Evolutionary conservation across 1,139 yeast species (phyloP).

Genomic region (Nakaseomyces kungkrabaensis): DNA sequence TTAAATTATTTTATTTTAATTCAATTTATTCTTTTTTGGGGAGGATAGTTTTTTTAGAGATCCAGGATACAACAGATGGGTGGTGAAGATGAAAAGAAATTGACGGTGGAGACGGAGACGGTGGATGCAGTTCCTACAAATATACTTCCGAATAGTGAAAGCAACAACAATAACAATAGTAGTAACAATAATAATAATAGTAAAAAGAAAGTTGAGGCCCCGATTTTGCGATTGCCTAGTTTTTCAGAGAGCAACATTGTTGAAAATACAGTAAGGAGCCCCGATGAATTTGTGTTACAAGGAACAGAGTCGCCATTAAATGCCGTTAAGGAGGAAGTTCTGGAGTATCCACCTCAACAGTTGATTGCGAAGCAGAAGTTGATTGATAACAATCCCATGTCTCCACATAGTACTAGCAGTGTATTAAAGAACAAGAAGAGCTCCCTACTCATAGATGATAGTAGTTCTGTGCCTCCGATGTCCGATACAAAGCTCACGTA

Average conservation of each 20-base stretch:
- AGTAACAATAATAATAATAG: too few relatives aligned
- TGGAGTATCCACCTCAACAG: background rate
- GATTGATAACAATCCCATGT: slow-evolving; percentile 24
- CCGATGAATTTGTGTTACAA: background rate
- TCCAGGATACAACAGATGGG: too few relatives aligned
- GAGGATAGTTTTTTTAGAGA: too few relatives aligned
- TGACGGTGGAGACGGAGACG: slow-evolving; percentile 31
- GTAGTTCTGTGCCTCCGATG: background rate
- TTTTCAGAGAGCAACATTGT: background rate
- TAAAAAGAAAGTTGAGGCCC: background rate
- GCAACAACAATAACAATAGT: background rate
- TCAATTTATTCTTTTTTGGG: too few relatives aligned
- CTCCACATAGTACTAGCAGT: slow-evolving; percentile 19
- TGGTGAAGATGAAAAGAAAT: slow-evolving; percentile 18
- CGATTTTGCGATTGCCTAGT: background rate
- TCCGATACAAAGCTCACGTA: background rate
- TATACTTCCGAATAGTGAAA: slow-evolving; percentile 6
- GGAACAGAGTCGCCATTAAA: background rate
- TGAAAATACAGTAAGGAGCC: background rate
- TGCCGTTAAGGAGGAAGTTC: background rate
- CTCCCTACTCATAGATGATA: slow-evolving; percentile 11
- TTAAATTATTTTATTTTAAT: too few relatives aligned
- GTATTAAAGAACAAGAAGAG: slow-evolving; percentile 24
- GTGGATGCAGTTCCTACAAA: slow-evolving; percentile 26
- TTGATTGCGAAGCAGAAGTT: slow-evolving; percentile 5